Evolutionary conservation across 305 asterid species (phyloP).

Genomic region (Fraxinus paxiana): DNA sequence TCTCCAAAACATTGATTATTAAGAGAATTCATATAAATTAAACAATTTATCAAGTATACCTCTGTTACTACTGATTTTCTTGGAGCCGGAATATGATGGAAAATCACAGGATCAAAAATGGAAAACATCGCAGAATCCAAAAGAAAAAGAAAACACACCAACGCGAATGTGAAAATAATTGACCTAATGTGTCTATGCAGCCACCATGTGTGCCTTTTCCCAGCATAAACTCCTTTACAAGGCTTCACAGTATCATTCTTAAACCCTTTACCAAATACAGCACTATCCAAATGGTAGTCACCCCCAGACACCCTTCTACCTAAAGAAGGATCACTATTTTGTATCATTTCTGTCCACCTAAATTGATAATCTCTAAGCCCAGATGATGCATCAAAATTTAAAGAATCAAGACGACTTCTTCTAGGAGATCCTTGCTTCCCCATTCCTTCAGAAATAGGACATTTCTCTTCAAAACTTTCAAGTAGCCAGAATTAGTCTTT

Average conservation of each 20-base stretch:
- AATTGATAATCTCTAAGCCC: slow-evolving; percentile 36
- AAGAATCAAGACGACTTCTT: slow-evolving; percentile 33
- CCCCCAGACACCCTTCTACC: slow-evolving; percentile 55
- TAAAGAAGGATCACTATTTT: slow-evolving; percentile 36
- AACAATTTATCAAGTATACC: slow-evolving; percentile 36
- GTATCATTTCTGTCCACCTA: slow-evolving; percentile 36
- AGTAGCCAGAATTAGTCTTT: neutral
- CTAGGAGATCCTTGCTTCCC: slow-evolving; percentile 45
- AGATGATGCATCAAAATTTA: slow-evolving; percentile 25
- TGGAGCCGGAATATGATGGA: slow-evolving; percentile 32
- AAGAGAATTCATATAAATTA: neutral
- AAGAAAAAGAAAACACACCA: slow-evolving; percentile 46
- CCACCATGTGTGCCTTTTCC: slow-evolving; percentile 55
- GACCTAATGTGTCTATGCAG: slow-evolving; percentile 52
- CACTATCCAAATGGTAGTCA: slow-evolving; percentile 45
- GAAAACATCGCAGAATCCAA: slow-evolving; percentile 64
- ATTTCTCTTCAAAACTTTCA: neutral
- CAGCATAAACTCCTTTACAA: slow-evolving; percentile 40
- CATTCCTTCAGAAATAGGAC: slow-evolving; percentile 27
- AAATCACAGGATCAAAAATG: slow-evolving; percentile 42
- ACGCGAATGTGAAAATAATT: slow-evolving; percentile 43
- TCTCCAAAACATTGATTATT: neutral
- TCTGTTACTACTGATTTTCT: slow-evolving; percentile 25
- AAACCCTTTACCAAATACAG: slow-evolving; percentile 33
- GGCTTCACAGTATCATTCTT: slow-evolving; percentile 45